Percentiles rank a stretch among this genome's conserved stretches.
These are phyloP conservation scores for Pseudognaphalium luteoalbum DNA, from an alignment of 129 eudicot species.

Conservation along the genomic window DNA sequence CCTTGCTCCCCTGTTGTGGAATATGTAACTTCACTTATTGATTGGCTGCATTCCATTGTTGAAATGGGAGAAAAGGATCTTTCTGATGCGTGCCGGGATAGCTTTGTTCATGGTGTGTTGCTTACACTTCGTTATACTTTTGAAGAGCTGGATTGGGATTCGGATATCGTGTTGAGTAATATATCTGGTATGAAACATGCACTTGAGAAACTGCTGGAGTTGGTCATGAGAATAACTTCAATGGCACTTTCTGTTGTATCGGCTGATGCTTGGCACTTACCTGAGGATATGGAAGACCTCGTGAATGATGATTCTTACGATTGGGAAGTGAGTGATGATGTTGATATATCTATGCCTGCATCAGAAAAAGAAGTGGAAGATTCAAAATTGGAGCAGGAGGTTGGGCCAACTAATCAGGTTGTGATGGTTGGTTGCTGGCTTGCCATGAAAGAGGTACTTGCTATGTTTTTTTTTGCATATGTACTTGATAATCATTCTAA, in stretches of 20 bases:
- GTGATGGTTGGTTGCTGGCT: slow-evolving; percentile 99
- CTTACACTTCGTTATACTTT: slow-evolving; percentile 83
- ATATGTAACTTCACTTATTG: slow-evolving; percentile 67
- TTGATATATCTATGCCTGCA: slow-evolving; percentile 29
- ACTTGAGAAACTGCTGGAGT: slow-evolving; percentile 69
- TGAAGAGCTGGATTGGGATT: slow-evolving; percentile 92
- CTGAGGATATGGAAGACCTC: slow-evolving; percentile 84
- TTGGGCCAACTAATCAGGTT: slow-evolving; percentile 79
- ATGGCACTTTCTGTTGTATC: slow-evolving; percentile 98
- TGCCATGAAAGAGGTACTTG: slow-evolving; percentile 97
- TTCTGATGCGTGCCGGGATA: slow-evolving; percentile 85
- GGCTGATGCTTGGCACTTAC: slow-evolving; percentile 89
- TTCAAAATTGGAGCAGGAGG: slow-evolving; percentile 42
- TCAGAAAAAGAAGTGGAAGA: slow-evolving; percentile 42
- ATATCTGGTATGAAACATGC: slow-evolving; percentile 61
- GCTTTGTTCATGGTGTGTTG: slow-evolving; percentile 95
- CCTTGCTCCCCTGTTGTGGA: slow-evolving; percentile 51
- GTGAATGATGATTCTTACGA: slow-evolving; percentile 59
- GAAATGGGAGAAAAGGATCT: slow-evolving; percentile 92
- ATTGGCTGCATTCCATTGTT: slow-evolving; percentile 75
- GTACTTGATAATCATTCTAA: neutral
- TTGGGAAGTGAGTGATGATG: slow-evolving; percentile 46
- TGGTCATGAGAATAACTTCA: slow-evolving; percentile 78
- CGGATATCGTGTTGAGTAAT: slow-evolving; percentile 42
- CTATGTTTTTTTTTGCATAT: slow-evolving; percentile 8